phyloP scores from a whole-genome alignment of 2,329 filamentous ascomycete species.

The Shiraia sp. region DNA sequence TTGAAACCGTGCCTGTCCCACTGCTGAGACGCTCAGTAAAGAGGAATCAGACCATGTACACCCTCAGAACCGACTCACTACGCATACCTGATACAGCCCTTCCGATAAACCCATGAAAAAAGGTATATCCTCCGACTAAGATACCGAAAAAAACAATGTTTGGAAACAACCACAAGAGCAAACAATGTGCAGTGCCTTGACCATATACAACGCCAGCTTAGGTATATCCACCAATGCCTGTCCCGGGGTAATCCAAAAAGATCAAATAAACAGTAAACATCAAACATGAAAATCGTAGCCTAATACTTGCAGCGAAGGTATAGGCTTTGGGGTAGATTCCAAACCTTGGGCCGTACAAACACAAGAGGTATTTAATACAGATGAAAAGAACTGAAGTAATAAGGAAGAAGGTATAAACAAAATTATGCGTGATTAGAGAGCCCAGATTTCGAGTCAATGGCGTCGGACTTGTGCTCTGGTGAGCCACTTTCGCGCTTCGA shows the following conservation, averaged over 20 bases:
- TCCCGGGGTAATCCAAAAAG: slow-evolving; percentile 18
- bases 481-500: slow-evolving; percentile 41
- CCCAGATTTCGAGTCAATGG: slow-evolving; percentile 32
- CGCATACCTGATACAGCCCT: slow-evolving; percentile 27
- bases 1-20: too few species aligned
- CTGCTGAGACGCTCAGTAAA: neutral
- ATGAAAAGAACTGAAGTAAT: slow-evolving; percentile 26
- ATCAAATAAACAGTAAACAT: slow-evolving; percentile 18
- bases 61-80: slow-evolving; percentile 5
- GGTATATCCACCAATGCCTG: slow-evolving; percentile 16
- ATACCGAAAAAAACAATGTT: slow-evolving; percentile 7
- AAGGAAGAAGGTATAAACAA: neutral
- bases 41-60: slow-evolving; percentile 11
- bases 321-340: slow-evolving; percentile 1
- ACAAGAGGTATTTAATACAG: slow-evolving; percentile 41
- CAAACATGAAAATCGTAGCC: slow-evolving; percentile 32
- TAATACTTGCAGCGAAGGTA: slow-evolving; percentile 31
- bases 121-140: slow-evolving; percentile 42
- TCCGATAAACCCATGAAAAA: slow-evolving; percentile 23
- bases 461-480: slow-evolving; percentile 27
- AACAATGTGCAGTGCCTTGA: slow-evolving; percentile 3
- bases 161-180: slow-evolving; percentile 11
- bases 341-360: slow-evolving; percentile 8
- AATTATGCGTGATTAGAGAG: slow-evolving; percentile 29
- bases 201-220: slow-evolving; percentile 16